phyloP scores from a whole-genome alignment of 2,329 filamentous ascomycete species.

The Aspergillus caelatus region DNA sequence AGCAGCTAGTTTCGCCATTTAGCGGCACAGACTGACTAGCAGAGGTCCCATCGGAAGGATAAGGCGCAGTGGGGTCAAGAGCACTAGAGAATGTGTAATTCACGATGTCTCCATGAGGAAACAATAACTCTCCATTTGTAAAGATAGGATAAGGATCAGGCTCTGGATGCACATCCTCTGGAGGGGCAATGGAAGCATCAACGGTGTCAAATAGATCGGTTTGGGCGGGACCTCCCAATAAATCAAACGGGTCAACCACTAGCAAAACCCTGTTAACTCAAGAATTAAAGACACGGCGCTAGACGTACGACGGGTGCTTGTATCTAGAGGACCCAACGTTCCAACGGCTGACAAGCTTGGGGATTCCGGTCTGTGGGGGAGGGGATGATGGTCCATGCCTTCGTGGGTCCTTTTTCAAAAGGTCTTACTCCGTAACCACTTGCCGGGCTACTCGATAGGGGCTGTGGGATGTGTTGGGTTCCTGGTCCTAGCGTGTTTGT shows the following conservation, averaged over 20 bases:
- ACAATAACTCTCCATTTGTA: not conserved
- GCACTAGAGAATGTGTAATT: not conserved
- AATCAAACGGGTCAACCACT: not conserved
- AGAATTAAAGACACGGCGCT: not conserved
- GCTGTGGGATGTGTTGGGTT: not conserved
- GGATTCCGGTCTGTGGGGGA: not conserved
- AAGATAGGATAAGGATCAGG: not conserved
- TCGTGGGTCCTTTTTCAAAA: not conserved
- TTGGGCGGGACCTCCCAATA: not conserved
- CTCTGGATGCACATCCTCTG: not conserved
- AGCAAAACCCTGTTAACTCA: not conserved
- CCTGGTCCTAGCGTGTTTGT: too few species aligned
- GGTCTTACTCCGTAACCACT: too few species aligned
- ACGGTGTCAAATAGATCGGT: not conserved
- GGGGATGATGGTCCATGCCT: not conserved
- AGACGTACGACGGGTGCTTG: not conserved
- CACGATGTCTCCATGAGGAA: not conserved
- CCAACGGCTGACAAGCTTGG: not conserved
- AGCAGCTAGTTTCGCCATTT: not conserved
- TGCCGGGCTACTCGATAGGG: not conserved
- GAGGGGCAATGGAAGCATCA: not conserved
- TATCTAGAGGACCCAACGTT: not conserved
- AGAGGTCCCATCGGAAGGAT: not conserved
- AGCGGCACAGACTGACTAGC: not conserved
- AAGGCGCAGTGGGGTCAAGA: not conserved